A percentile compares a stretch with the other conserved stretches of the same genome.
Conservation (phyloP, 108 stramenopile species). For the Skeletonema marinoi region DNA sequence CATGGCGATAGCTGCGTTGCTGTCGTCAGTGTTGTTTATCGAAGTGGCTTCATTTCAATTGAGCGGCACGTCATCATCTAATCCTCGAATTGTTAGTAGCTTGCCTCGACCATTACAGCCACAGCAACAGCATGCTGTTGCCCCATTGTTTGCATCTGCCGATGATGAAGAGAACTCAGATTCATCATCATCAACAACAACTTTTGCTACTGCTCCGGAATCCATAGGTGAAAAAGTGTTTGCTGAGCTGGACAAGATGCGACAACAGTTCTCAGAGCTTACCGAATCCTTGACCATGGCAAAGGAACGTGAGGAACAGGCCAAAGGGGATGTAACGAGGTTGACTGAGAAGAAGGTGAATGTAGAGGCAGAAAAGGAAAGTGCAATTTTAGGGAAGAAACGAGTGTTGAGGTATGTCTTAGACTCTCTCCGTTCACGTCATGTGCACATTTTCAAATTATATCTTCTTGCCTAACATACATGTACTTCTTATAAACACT, state of each 20-base stretch:
- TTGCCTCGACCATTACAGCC: background rate
- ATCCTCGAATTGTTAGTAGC: background rate
- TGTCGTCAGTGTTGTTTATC: background rate
- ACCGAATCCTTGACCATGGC: conserved; percentile 22
- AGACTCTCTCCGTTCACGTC: background rate
- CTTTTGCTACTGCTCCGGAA: conserved; percentile 2
- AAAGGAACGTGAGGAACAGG: conserved; percentile 26
- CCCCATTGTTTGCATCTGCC: background rate
- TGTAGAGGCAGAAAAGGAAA: conserved; percentile 27
- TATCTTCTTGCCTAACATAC: background rate
- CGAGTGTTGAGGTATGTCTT: conserved; percentile 20
- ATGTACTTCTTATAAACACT: background rate
- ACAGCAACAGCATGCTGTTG: background rate
- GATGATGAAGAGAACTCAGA: background rate
- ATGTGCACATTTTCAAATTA: background rate
- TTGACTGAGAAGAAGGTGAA: conserved; percentile 11
- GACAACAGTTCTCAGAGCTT: conserved; percentile 23
- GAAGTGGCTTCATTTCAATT: background rate
- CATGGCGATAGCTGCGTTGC: background rate
- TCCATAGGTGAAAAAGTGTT: conserved; percentile 8
- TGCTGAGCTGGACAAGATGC: conserved; percentile 17
- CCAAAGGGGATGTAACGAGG: background rate
- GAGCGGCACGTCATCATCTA: background rate
- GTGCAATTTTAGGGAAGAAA: conserved; percentile 9
- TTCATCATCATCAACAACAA: background rate